phyloP scores from a whole-genome alignment of 177 flowering plant genomes.

The Vitis hybrid region DNA sequence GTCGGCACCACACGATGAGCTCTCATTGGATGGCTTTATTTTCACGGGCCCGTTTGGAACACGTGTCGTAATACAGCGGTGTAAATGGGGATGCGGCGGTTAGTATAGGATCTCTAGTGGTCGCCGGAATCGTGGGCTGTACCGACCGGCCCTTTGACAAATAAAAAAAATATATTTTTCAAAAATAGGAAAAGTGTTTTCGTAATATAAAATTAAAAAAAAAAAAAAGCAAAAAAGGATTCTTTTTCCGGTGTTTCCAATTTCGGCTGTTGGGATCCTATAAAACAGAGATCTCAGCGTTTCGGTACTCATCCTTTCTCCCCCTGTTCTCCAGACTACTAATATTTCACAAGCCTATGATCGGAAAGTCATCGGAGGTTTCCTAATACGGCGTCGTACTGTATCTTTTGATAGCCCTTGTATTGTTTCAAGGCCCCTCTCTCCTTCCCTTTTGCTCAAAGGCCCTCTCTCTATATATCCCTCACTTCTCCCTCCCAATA shows the following conservation, averaged over 20 bases:
- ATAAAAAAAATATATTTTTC: not conserved
- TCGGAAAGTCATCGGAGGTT: no score
- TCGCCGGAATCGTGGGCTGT: constrained; percentile 19
- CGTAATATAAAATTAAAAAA: not conserved
- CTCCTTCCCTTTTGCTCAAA: not conserved
- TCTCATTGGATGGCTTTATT: constrained; percentile 11
- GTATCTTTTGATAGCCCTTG: no score
- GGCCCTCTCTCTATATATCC: not conserved
- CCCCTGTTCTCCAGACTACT: not conserved
- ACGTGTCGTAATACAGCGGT: constrained; percentile 18
- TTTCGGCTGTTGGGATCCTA: constrained; percentile 46
- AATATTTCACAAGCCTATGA: not conserved
- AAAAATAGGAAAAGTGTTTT: not conserved
- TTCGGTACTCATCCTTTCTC: constrained; percentile 6
- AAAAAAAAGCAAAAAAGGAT: not conserved
- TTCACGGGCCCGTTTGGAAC: constrained; percentile 9
- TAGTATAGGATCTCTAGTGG: not conserved
- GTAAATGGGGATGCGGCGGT: constrained; percentile 29
- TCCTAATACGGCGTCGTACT: no score
- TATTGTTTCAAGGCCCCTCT: no score
- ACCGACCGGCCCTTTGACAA: not conserved
- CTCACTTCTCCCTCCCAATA: not conserved
- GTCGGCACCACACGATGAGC: constrained; percentile 17
- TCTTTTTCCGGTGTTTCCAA: constrained; percentile 11
- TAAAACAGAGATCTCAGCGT: constrained; percentile 39